These are phyloP conservation scores for Rhizophlyctis rosea DNA, from an alignment of 192 early-diverging fungal species.

Conservation along the genomic window DNA sequence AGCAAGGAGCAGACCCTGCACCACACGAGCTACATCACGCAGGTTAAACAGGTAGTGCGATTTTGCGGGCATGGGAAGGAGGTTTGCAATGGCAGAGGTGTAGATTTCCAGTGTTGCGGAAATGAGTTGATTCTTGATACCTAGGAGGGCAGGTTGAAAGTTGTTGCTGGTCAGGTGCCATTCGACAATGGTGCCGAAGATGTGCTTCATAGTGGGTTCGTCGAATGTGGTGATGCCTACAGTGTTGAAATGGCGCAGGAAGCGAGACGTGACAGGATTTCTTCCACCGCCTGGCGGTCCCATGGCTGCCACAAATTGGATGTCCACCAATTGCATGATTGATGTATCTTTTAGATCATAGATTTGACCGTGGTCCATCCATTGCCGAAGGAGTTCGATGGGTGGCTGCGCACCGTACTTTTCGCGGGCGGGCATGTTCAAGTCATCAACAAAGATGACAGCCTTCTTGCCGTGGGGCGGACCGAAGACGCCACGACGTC, in stretches of 20 bases:
- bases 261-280: slow-evolving; percentile 53
- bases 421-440: slow-evolving; percentile 62
- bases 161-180: slow-evolving; percentile 50
- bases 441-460: slow-evolving; percentile 62
- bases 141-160: slow-evolving; percentile 31
- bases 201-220: slow-evolving; percentile 51
- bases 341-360: slow-evolving; percentile 60
- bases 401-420: slow-evolving; percentile 63
- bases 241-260: slow-evolving; percentile 57
- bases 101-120: slow-evolving; percentile 50
- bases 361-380: slow-evolving; percentile 52
- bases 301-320: slow-evolving; percentile 58
- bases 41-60: slow-evolving; percentile 63
- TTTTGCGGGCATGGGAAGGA: slow-evolving; percentile 56
- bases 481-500: slow-evolving; percentile 54
- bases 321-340: slow-evolving; percentile 54
- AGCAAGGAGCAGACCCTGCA: slow-evolving; percentile 55
- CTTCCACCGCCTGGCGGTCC: slow-evolving; percentile 60
- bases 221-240: slow-evolving; percentile 54
- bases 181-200: slow-evolving; percentile 57
- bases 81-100: slow-evolving; percentile 45
- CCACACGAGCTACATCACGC: slow-evolving; percentile 53
- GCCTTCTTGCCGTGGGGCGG: slow-evolving; percentile 48
- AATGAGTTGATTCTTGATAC: slow-evolving; percentile 40
- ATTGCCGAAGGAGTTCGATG: slow-evolving; percentile 58